Percentiles rank a stretch among this genome's conserved stretches.
Evolutionary conservation across 31 red algal genomes (phyloP).

Genomic region (Porphyra umbilicalis): DNA sequence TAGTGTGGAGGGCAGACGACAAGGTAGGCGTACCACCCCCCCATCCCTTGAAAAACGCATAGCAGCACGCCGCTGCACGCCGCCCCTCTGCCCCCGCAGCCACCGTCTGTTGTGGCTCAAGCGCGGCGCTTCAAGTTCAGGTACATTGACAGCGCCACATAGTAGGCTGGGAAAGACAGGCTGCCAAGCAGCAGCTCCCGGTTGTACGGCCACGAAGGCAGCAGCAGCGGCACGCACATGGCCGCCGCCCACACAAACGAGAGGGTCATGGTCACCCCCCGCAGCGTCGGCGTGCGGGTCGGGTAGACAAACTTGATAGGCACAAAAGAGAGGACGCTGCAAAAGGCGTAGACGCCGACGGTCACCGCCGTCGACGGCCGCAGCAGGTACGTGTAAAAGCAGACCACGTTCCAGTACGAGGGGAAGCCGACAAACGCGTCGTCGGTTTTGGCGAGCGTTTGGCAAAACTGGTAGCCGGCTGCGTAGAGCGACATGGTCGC

Average conservation of each 20-base stretch:
- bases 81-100: too few relatives aligned
- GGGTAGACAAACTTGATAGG: conserved; percentile 70
- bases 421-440: conserved; percentile 76
- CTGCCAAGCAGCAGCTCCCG: neutral
- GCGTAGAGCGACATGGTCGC: conserved; percentile 30
- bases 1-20: too few relatives aligned
- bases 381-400: conserved; percentile 42
- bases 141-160: neutral
- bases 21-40: too few relatives aligned
- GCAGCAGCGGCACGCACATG: conserved; percentile 22
- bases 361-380: conserved; percentile 4
- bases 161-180: neutral
- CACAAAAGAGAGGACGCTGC: conserved; percentile 40
- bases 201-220: neutral
- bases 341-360: conserved; percentile 8
- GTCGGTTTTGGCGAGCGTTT: conserved; percentile 54
- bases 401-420: conserved; percentile 65
- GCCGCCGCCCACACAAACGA: conserved; percentile 41
- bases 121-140: neutral
- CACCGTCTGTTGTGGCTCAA: too few relatives aligned
- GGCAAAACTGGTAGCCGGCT: conserved; percentile 61
- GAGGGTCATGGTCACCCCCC: conserved; percentile 14
- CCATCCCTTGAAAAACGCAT: too few relatives aligned
- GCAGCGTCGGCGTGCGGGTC: conserved; percentile 20
- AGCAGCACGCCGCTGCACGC: too few relatives aligned